Percentiles rank a stretch among this genome's conserved stretches.
These are phyloP conservation scores for Aspergillus sp. DNA, from an alignment of 2,329 filamentous ascomycete genomes.

Conservation along the genomic window DNA sequence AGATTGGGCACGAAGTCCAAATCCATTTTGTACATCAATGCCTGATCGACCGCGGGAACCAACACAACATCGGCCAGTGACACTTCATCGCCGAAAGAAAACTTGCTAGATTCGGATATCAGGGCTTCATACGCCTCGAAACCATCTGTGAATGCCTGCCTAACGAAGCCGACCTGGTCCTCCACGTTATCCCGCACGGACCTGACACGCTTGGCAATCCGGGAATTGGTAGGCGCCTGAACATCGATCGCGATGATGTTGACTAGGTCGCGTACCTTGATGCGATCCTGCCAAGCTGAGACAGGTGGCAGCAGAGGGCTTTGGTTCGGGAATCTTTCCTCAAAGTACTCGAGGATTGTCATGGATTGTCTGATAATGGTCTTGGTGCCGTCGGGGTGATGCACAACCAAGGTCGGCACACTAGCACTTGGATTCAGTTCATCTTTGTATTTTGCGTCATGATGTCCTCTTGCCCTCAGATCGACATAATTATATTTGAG, in stretches of 20 bases:
- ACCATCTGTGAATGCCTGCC: neutral
- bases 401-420: neutral
- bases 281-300: neutral
- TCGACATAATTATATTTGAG: neutral
- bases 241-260: slow-evolving; percentile 7
- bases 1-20: neutral
- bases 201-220: neutral
- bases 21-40: neutral
- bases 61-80: neutral
- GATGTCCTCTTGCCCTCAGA: neutral
- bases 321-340: neutral
- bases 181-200: neutral
- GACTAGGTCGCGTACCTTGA: slow-evolving; percentile 1
- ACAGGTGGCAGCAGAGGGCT: neutral
- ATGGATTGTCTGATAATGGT: slow-evolving; percentile 4
- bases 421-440: neutral
- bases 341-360: slow-evolving; percentile 3
- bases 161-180: neutral
- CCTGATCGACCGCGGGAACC: slow-evolving; percentile 3
- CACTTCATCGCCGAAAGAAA: neutral
- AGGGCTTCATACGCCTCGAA: neutral
- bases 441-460: neutral
- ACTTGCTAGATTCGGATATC: neutral
- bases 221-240: neutral
- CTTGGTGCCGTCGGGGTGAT: neutral